Percentiles rank a stretch among this genome's conserved stretches.
phyloP scores from a whole-genome alignment of 2,329 filamentous ascomycete genomes.

The Aspergillus quadricinctus region DNA sequence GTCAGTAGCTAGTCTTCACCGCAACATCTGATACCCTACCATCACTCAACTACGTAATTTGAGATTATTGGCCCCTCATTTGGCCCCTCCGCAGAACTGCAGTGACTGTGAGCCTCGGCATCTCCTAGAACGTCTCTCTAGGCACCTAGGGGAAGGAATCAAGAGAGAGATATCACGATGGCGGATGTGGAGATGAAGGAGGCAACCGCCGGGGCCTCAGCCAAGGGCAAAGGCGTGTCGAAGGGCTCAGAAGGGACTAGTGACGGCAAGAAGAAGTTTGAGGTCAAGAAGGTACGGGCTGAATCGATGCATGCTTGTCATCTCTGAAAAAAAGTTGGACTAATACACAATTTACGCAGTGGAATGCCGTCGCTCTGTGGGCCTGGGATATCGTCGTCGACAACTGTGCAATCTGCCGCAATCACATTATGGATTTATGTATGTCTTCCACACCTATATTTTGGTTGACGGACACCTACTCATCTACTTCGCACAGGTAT shows the following conservation, averaged over 20 bases:
- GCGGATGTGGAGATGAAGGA: conserved; percentile 97
- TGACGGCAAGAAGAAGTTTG: conserved; percentile 89
- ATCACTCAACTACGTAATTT: conserved; percentile 18
- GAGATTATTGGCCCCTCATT: conserved; percentile 8
- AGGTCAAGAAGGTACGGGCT: conserved; percentile 85
- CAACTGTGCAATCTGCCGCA: conserved; percentile 98
- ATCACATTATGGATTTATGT: conserved; percentile 99
- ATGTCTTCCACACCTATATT: conserved; percentile 30
- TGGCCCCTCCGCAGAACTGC: background rate
- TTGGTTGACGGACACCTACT: background rate
- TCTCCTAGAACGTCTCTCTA: background rate
- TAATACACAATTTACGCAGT: conserved; percentile 52
- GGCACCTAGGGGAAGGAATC: background rate
- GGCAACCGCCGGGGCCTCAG: conserved; percentile 53
- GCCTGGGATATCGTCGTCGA: conserved; percentile 99
- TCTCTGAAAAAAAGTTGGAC: background rate
- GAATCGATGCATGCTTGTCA: background rate
- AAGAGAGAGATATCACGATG: conserved; percentile 55
- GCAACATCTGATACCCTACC: conserved; percentile 19
- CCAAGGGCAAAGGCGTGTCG: conserved; percentile 52
- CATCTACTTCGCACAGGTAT: conserved; percentile 59
- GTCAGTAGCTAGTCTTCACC: conserved; percentile 9
- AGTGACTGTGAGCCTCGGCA: background rate
- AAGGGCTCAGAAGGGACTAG: conserved; percentile 49
- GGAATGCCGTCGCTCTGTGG: conserved; percentile 98